phyloP scores from a whole-genome alignment of 2,329 filamentous ascomycete genomes.

The Corniculantispora saksenae region DNA sequence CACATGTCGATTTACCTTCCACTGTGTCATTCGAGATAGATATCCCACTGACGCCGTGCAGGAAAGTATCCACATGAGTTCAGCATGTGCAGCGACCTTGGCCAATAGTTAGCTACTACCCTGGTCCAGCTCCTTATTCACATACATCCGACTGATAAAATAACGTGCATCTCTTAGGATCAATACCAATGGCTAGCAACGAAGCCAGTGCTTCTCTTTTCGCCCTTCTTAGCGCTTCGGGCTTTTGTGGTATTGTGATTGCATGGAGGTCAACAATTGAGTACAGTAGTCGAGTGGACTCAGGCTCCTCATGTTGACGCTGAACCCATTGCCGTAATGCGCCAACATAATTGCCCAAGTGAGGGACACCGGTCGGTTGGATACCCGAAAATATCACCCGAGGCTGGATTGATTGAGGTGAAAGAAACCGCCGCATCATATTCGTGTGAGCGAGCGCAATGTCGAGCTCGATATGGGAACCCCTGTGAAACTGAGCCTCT shows the following conservation, averaged over 20 bases:
- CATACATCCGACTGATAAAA: constrained; percentile 80
- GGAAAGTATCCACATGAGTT: constrained; percentile 96
- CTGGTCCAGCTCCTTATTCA: constrained; percentile 11
- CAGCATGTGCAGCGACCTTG: constrained; percentile 74
- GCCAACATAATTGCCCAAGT: constrained; percentile 93
- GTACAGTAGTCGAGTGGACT: constrained; percentile 67
- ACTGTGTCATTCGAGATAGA: constrained; percentile 97
- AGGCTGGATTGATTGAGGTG: constrained; percentile 12
- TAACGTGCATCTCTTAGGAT: constrained; percentile 73
- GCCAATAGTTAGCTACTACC: not conserved
- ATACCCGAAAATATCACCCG: constrained; percentile 88
- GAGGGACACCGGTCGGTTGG: constrained; percentile 91
- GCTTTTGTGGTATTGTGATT: constrained; percentile 75
- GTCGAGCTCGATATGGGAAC: not conserved
- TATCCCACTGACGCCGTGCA: constrained; percentile 91
- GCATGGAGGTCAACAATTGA: constrained; percentile 94
- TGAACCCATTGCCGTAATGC: constrained; percentile 84
- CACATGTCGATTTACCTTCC: constrained; percentile 68
- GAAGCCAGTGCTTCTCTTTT: constrained; percentile 77
- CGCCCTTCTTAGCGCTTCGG: constrained; percentile 59
- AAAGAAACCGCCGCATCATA: constrained; percentile 18
- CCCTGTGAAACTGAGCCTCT: not conserved
- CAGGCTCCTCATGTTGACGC: constrained; percentile 65
- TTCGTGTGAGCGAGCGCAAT: not conserved
- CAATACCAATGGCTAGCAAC: constrained; percentile 79